Conservation (phyloP, 331 rosid species). For the Malus hybrid region DNA sequence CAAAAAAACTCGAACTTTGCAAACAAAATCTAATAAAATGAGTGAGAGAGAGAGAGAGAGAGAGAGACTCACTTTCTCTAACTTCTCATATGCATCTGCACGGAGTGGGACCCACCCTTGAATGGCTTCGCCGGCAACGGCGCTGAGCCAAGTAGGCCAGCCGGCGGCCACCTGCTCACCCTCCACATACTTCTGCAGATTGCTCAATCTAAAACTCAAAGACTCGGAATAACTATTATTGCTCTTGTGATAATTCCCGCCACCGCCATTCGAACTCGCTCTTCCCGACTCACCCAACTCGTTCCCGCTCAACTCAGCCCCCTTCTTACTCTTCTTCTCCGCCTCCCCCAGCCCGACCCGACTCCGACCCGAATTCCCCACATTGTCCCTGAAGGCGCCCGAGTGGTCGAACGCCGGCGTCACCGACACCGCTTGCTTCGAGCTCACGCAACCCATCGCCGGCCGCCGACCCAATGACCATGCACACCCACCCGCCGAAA, state of each 20-base stretch:
- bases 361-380: slow-evolving; percentile 38
- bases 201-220: slow-evolving; percentile 74
- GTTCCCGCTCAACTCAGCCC: slow-evolving; percentile 45
- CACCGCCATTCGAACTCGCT: slow-evolving; percentile 51
- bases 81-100: slow-evolving; percentile 79
- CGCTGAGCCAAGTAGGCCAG: slow-evolving; percentile 94
- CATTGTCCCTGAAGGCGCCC: slow-evolving; percentile 35
- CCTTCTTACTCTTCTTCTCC: slow-evolving; percentile 22
- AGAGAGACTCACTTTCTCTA: slow-evolving; percentile 54
- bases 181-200: slow-evolving; percentile 69
- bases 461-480: background rate
- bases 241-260: background rate
- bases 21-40: background rate
- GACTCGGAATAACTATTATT: slow-evolving; percentile 51
- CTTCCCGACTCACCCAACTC: slow-evolving; percentile 80
- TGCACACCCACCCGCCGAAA: background rate
- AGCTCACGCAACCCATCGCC: slow-evolving; percentile 82
- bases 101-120: slow-evolving; percentile 95
- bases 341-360: slow-evolving; percentile 32
- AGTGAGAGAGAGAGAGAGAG: background rate
- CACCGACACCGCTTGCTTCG: slow-evolving; percentile 86
- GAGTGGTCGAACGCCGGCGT: slow-evolving; percentile 90
- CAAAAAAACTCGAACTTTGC: background rate
- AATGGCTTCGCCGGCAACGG: slow-evolving; percentile 94
- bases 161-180: slow-evolving; percentile 92